Base-by-base conservation (phyloP, 2,329 filamentous ascomycete genomes). In the Aureobasidium sp. region DNA sequence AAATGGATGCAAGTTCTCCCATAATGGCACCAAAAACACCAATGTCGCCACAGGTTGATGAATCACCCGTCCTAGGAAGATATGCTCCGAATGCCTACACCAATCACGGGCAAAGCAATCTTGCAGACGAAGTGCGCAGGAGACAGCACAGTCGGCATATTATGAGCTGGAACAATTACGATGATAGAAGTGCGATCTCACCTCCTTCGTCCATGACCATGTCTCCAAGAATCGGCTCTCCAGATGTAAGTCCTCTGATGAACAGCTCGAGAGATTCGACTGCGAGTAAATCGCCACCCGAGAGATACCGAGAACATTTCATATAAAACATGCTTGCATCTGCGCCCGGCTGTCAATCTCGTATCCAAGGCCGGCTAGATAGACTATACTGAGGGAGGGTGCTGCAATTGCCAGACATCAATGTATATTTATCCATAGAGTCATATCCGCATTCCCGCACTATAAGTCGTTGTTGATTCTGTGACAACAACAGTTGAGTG, bases 151-250 rank as follows among this genome's bases (percentile, higher is more conserved):
- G 63, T 53, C 63, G 68, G 44, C 66, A 59, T 45, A 45, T 68
- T 13, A 63, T 68, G 62, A 68, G 64, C 8, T 68, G 67, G 66
- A 68, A 66, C 42, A 67, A 62, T 8, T 67, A 67, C 44, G 64
- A 65, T 48, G 30, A 63, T 6, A 59, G 48, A 36, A 48, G 45
- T 27, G 39, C 11, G 11, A 32, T 58, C 8, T 59, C 57, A n/a
- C 53, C 61, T 14, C 61, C 44, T 41, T 32, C 45, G 27, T 62
- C 51, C n/a, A 36, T 30, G 21, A 58, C 47, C 27, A 62, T 62
- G 61, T 59, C 61, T 37, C 45, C 53, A 27, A 25, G 58, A 7
- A 53, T 61, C 16, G 57, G 57, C 14, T 59, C 57, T 41, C 57
- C 44, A 25, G 57, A 59, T 34, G 57, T 59, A 21, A 59, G 57